Evolutionary conservation across 2,329 filamentous ascomycete species (phyloP).

Genomic region (Orbilia quercus): DNA sequence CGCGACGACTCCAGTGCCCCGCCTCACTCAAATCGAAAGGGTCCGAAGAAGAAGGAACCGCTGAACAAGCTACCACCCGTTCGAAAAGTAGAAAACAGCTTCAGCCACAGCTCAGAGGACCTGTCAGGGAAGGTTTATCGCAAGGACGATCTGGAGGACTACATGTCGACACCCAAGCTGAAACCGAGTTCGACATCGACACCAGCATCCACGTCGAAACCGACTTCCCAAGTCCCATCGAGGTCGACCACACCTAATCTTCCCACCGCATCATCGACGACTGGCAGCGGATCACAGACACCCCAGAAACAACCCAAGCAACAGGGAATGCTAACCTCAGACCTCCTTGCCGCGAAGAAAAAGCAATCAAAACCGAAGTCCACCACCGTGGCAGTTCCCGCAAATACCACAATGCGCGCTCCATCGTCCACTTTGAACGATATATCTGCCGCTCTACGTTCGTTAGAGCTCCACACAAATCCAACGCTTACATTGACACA

Average conservation of each 20-base stretch:
- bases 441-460: slow-evolving; percentile 82
- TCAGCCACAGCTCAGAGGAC: slow-evolving; percentile 63
- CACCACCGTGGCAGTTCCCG: slow-evolving; percentile 68
- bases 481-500: slow-evolving; percentile 70
- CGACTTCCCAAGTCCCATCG: slow-evolving; percentile 33
- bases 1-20: slow-evolving; percentile 43
- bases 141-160: slow-evolving; percentile 69
- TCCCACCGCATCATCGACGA: slow-evolving; percentile 7
- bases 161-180: slow-evolving; percentile 67
- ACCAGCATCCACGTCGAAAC: slow-evolving; percentile 18
- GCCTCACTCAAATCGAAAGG: slow-evolving; percentile 51
- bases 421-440: slow-evolving; percentile 78
- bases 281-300: slow-evolving; percentile 57
- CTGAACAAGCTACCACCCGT: slow-evolving; percentile 65
- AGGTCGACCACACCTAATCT: slow-evolving; percentile 46
- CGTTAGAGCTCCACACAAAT: slow-evolving; percentile 91
- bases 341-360: slow-evolving; percentile 72
- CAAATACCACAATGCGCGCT: slow-evolving; percentile 84
- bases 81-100: slow-evolving; percentile 65
- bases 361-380: slow-evolving; percentile 70
- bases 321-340: slow-evolving; percentile 80
- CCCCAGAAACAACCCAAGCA: slow-evolving; percentile 67
- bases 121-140: slow-evolving; percentile 69
- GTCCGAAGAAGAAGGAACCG: slow-evolving; percentile 64
- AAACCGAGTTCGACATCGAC: slow-evolving; percentile 47